Evolutionary conservation across 257 asterid species (phyloP).

Genomic region (Solanum pennellii): DNA sequence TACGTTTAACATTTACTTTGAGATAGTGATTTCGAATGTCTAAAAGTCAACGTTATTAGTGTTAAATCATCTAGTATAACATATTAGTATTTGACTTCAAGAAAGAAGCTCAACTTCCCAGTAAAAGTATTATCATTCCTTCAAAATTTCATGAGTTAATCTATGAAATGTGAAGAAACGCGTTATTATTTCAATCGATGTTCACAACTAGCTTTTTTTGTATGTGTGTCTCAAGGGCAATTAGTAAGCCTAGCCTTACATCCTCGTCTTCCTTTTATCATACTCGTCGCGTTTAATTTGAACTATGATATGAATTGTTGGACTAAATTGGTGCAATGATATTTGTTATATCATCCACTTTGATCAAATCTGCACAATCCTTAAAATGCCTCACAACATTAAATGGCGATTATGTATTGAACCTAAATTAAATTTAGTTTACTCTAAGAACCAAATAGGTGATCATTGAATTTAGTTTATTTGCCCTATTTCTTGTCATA

Average conservation of each 20-base stretch:
- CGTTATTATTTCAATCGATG: no score
- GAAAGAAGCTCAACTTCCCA: not conserved
- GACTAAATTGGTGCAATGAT: no score
- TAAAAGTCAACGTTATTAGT: not conserved
- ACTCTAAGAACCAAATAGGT: not conserved
- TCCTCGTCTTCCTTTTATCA: no score
- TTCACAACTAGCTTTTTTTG: no score
- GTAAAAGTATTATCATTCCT: not conserved
- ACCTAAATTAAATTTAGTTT: not conserved
- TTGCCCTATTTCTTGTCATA: no score
- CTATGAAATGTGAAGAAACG: not conserved
- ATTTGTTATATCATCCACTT: no score
- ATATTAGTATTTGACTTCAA: not conserved
- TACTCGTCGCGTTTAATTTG: no score
- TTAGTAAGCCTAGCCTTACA: no score
- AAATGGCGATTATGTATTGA: not conserved
- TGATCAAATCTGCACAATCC: no score
- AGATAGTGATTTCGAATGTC: not conserved
- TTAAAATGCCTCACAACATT: no score
- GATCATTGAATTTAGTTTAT: not conserved
- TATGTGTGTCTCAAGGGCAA: no score
- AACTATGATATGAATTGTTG: no score
- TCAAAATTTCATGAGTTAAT: not conserved
- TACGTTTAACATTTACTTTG: not conserved
- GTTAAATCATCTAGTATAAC: not conserved